Evolutionary conservation across 768 basidiomycete species (phyloP).

Genomic region (Phlebiopsis flavidoalba): DNA sequence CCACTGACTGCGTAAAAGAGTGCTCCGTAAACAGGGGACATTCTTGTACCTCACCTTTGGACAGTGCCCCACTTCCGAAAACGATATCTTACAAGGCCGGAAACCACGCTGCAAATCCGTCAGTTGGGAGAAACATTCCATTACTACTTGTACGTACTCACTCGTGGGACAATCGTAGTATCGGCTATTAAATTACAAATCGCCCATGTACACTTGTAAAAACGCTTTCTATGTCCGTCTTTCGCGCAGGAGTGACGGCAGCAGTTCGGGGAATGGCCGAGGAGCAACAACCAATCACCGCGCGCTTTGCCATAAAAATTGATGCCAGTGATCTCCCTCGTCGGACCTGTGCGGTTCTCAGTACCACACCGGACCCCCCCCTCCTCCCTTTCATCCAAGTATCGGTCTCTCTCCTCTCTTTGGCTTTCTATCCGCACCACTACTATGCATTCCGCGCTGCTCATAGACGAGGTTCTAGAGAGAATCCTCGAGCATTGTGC

Average conservation of each 20-base stretch:
- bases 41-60: conserved; percentile 86
- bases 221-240: not conserved
- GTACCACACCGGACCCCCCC: not conserved
- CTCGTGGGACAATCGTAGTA: not conserved
- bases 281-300: conserved; percentile 4
- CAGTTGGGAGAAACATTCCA: conserved; percentile 78
- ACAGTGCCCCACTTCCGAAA: conserved; percentile 84
- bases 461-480: conserved; percentile 25
- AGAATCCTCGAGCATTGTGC: conserved; percentile 20
- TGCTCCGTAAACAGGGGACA: conserved; percentile 55
- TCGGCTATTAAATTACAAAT: not conserved
- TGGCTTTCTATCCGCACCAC: not conserved
- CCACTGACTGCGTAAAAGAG: conserved; percentile 32
- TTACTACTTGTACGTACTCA: conserved; percentile 67
- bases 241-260: not conserved
- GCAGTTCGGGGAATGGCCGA: not conserved
- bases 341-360: conserved; percentile 3
- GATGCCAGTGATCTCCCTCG: conserved; percentile 1
- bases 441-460: conserved; percentile 22
- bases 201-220: not conserved
- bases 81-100: conserved; percentile 53
- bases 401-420: not conserved
- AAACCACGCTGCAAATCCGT: conserved; percentile 58
- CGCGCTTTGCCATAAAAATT: conserved; percentile 5
- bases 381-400: not conserved